Conservation (phyloP, 495 filamentous ascomycete species). For the Evernia prunastri region DNA sequence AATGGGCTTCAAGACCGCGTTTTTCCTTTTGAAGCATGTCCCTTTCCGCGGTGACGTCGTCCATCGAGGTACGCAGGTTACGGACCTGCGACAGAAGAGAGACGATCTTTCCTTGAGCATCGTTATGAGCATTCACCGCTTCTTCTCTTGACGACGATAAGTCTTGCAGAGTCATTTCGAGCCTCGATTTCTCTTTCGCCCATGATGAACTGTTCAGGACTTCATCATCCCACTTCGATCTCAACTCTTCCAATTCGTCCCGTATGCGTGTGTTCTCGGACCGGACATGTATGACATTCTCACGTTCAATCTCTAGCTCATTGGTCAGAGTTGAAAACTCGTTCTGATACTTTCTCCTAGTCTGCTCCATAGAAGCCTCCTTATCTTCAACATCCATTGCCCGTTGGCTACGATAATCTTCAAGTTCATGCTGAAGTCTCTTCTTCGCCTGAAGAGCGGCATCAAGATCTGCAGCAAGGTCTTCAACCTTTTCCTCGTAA, state of each 20-base stretch:
- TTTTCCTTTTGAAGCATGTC: conserved; percentile 86
- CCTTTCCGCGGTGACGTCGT: conserved; percentile 79
- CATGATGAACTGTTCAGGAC: conserved; percentile 95
- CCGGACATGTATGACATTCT: conserved; percentile 66
- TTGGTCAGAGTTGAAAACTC: conserved; percentile 84
- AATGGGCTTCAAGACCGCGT: conserved; percentile 75
- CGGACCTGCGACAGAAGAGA: conserved; percentile 87
- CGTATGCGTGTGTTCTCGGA: conserved; percentile 68
- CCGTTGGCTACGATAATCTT: conserved; percentile 91
- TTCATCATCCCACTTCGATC: conserved; percentile 97
- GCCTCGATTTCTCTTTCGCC: conserved; percentile 93
- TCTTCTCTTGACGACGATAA: conserved; percentile 86
- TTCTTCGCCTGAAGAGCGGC: conserved; percentile 86
- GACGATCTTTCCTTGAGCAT: conserved; percentile 88
- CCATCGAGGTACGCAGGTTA: conserved; percentile 71
- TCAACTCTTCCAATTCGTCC: conserved; percentile 90
- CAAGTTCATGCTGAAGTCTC: conserved; percentile 91
- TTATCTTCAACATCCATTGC: conserved; percentile 97
- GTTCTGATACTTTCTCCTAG: conserved; percentile 90
- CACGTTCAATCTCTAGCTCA: conserved; percentile 88
- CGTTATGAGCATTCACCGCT: conserved; percentile 85
- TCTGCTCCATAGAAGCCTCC: conserved; percentile 93
- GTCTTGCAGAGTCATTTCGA: conserved; percentile 87
- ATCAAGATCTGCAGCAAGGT: conserved; percentile 82
- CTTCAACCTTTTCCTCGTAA: conserved; percentile 85